These are phyloP conservation scores for Dryas drummondii DNA, from an alignment of 306 rosid genomes.

Conservation along the genomic window DNA sequence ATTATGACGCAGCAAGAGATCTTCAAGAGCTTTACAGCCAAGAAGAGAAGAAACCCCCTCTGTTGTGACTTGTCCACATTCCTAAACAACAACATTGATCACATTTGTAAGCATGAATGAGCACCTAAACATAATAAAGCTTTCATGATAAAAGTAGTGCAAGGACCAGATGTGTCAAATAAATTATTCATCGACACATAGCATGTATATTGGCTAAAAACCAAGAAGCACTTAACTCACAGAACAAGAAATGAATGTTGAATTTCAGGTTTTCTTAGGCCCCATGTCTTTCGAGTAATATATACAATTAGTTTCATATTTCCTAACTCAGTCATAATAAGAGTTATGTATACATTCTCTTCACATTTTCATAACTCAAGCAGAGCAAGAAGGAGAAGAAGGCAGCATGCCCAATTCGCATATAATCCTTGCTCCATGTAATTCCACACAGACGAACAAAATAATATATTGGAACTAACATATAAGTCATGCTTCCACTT, in stretches of 20 bases:
- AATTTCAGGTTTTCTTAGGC: no score
- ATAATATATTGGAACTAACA: not conserved
- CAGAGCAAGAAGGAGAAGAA: not conserved
- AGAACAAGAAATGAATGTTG: not conserved
- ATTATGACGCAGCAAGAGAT: conserved; percentile 75
- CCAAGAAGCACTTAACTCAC: conserved; percentile 1
- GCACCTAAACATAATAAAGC: conserved; percentile 5
- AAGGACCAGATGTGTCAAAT: not conserved
- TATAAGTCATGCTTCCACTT: not conserved
- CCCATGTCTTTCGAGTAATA: not conserved
- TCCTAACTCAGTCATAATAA: not conserved
- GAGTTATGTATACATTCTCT: not conserved
- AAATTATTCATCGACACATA: not conserved
- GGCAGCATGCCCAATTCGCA: not conserved
- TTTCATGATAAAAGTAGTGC: conserved; percentile 10
- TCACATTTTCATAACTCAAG: not conserved
- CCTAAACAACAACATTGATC: conserved; percentile 45
- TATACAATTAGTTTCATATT: not conserved
- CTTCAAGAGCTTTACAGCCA: conserved; percentile 75
- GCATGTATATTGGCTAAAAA: not conserved
- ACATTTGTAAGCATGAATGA: conserved; percentile 17
- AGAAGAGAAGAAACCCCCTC: conserved; percentile 66
- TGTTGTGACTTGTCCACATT: conserved; percentile 71
- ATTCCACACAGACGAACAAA: not conserved
- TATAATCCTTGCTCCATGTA: not conserved